A percentile compares a stretch with the other conserved stretches of the same genome.
phyloP scores from a whole-genome alignment of 208 protist genomes.

The Leishmania guyanensis region DNA sequence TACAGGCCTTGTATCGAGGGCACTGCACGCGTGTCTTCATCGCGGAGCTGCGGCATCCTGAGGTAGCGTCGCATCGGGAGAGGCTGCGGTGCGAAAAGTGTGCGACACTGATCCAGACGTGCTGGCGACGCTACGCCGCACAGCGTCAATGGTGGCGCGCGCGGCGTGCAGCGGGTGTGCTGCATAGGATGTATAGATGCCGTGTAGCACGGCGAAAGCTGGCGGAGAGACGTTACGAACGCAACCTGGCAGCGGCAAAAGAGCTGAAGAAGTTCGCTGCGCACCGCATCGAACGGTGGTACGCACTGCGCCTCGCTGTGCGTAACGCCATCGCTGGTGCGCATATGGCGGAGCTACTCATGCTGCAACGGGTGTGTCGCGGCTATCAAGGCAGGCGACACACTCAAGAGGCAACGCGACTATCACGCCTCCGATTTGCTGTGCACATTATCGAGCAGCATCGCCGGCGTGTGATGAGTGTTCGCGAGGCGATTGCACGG shows the following conservation, averaged over 20 bases:
- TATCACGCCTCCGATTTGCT: background rate
- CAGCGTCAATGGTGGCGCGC: constrained; percentile 13
- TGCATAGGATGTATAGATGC: constrained; percentile 48
- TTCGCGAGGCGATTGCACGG: constrained; percentile 11
- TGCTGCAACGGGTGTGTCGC: constrained; percentile 53
- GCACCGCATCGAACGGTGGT: constrained; percentile 33
- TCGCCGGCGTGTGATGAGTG: constrained; percentile 8
- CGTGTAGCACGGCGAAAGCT: constrained; percentile 23
- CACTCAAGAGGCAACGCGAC: background rate
- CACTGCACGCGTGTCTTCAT: constrained; percentile 40
- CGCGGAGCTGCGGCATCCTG: constrained; percentile 47
- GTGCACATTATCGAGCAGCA: constrained; percentile 12
- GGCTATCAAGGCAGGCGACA: constrained; percentile 18
- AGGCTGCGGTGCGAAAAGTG: background rate
- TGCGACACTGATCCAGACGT: constrained; percentile 24
- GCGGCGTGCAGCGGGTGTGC: constrained; percentile 22
- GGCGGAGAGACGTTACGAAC: constrained; percentile 16
- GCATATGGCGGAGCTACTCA: constrained; percentile 22
- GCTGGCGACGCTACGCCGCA: constrained; percentile 30
- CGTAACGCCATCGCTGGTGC: constrained; percentile 17
- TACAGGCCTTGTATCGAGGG: constrained; percentile 70
- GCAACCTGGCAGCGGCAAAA: background rate
- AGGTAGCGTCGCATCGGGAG: constrained; percentile 24
- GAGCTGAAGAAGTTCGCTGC: constrained; percentile 25
- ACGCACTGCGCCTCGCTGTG: constrained; percentile 11